Conservation (phyloP, 2,329 filamentous ascomycete species). For the Penicillium sp. region DNA sequence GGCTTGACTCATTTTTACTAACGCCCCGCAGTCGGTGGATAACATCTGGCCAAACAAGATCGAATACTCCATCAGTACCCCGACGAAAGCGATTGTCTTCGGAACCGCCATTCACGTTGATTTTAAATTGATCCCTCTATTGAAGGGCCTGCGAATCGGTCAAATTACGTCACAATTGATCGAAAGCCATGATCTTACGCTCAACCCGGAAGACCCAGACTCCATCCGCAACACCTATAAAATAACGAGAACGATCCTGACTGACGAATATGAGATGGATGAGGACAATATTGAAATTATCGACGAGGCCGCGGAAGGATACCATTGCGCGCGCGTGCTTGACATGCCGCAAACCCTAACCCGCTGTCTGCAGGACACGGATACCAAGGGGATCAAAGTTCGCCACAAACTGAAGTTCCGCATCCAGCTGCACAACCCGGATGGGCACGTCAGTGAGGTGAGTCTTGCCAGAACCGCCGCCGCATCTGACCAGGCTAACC, state of each 20-base stretch:
- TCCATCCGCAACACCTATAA: conserved; percentile 55
- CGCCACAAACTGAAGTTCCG: conserved; percentile 91
- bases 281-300: conserved; percentile 59
- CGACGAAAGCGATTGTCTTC: conserved; percentile 91
- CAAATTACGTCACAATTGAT: conserved; percentile 77
- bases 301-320: conserved; percentile 63
- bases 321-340: conserved; percentile 60
- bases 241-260: conserved; percentile 64
- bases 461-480: conserved; percentile 21
- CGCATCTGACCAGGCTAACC: conserved; percentile 12
- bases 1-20: conserved; percentile 9
- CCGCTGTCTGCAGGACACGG: conserved; percentile 85
- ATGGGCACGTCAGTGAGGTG: conserved; percentile 90
- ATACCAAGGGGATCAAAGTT: conserved; percentile 85
- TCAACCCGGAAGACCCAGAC: conserved; percentile 50
- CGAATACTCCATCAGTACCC: conserved; percentile 90
- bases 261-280: conserved; percentile 70
- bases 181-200: conserved; percentile 71
- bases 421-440: conserved; percentile 88
- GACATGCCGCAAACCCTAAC: conserved; percentile 80
- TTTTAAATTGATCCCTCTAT: conserved; percentile 81
- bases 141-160: conserved; percentile 87
- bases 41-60: conserved; percentile 98
- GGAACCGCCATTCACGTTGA: conserved; percentile 83
- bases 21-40: conserved; percentile 68